Evolutionary conservation across 2,329 filamentous ascomycete species (phyloP), one percentile per base, ranked within the genome.

Genomic region (Penicillium janthinellum): DNA sequence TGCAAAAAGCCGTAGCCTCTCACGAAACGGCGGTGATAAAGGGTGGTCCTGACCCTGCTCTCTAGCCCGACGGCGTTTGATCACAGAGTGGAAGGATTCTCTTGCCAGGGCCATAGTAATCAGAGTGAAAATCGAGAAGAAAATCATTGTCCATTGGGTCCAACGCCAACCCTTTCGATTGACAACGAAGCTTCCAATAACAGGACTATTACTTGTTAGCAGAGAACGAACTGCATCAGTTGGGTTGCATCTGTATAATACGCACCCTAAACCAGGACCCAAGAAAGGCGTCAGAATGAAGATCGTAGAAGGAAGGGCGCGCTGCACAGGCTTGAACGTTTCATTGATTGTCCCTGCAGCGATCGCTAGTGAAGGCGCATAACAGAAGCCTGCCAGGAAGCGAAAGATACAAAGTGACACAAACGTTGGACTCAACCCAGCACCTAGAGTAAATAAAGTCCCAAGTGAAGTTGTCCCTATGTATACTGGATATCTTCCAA

Each of bases 231-330:
- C 20, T 20, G 20, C 20, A 20, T 20, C 20, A 20, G 20, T 20
- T 20, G 20, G 20, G 20, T 20, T 20, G 20, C 20, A 20, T 20
- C 20, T 20, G 20, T 20, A 20, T n/a, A 1, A 2, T 22, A 52
- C 54, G 42, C n/a, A 67, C 66, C 64, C 66, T 14, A 68, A 12
- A 3, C 64, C 67, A 34, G 66, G 66, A 5, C 66, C 66, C n/a
- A 67, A 48, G 34, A 68, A 68, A 5, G 66, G 65, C 14, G 62
- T 67, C 4, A 68, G 39, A 17, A 68, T 64, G 38, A 68, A 69
- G 2, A 63, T 59, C 20, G 64, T 62, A 0, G 66, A 62, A 1
- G 66, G 66, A 20, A 67, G 28, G 1, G 63, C 67, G 6, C 67
- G 61, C 5, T 56, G 28, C 0, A 50, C 51, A 3, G 66, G 66